Percentiles rank a stretch among this genome's conserved stretches.
Evolutionary conservation across 2,329 filamentous ascomycete genomes (phyloP).

Genomic region (Rhexocercosporidium sp.): DNA sequence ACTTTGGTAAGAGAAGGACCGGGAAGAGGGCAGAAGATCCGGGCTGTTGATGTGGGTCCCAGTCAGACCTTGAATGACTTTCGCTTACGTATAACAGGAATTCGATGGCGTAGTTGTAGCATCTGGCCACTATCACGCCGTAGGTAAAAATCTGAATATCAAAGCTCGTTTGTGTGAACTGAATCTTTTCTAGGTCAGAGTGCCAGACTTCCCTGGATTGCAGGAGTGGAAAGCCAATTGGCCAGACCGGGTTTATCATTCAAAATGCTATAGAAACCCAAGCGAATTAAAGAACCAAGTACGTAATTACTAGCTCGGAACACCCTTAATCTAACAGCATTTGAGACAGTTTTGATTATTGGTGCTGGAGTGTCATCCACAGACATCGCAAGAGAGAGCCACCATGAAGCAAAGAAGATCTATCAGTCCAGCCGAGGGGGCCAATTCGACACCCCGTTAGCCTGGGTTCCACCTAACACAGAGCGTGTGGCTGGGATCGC

Average conservation of each 20-base stretch:
- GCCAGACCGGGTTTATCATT: slow-evolving; percentile 63
- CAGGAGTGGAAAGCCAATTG: slow-evolving; percentile 59
- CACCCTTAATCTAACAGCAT: background rate
- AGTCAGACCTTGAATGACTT: background rate
- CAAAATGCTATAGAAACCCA: slow-evolving; percentile 73
- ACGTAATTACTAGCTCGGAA: background rate
- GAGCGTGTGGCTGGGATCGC: slow-evolving; percentile 31
- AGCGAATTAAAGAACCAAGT: slow-evolving; percentile 58
- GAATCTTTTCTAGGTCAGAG: slow-evolving; percentile 52
- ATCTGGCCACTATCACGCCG: slow-evolving; percentile 65
- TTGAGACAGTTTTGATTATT: slow-evolving; percentile 57
- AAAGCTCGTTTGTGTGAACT: background rate
- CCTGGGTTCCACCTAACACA: slow-evolving; percentile 28
- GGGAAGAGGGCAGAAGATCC: slow-evolving; percentile 11
- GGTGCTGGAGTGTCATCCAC: slow-evolving; percentile 60
- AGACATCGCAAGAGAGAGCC: slow-evolving; percentile 38
- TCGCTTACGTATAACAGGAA: slow-evolving; percentile 20
- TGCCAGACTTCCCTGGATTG: slow-evolving; percentile 66
- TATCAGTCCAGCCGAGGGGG: slow-evolving; percentile 37
- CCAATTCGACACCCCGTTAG: slow-evolving; percentile 32
- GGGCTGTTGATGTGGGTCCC: slow-evolving; percentile 22
- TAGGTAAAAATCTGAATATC: background rate
- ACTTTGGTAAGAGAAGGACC: slow-evolving; percentile 21
- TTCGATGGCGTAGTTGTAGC: slow-evolving; percentile 72
- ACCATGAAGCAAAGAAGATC: slow-evolving; percentile 33